phyloP scores from a whole-genome alignment of 768 basidiomycete species.

The Termitomyces sp. region DNA sequence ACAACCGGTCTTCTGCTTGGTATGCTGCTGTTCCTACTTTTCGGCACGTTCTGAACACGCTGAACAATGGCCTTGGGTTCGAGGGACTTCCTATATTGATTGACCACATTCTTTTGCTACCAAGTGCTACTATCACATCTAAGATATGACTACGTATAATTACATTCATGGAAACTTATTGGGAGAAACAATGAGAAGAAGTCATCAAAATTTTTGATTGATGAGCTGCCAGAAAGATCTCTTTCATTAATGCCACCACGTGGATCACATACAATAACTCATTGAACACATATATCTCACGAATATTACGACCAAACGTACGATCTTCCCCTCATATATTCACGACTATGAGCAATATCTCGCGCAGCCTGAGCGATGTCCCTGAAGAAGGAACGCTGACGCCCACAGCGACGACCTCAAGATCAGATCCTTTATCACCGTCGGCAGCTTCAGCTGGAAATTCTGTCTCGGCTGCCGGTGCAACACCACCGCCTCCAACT shows the following conservation, averaged over 20 bases:
- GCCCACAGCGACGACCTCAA: conserved; percentile 10
- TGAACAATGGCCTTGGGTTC: background rate
- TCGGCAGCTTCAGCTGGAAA: background rate
- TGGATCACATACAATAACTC: background rate
- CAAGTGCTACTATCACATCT: background rate
- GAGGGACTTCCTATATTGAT: background rate
- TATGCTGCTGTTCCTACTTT: background rate
- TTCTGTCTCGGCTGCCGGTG: conserved; percentile 7
- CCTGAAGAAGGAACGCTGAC: conserved; percentile 25
- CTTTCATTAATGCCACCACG: background rate
- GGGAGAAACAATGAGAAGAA: too few relatives aligned
- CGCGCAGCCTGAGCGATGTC: conserved; percentile 26
- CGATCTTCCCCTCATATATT: background rate
- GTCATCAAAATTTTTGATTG: too few relatives aligned
- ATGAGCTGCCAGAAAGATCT: background rate
- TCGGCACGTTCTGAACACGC: background rate
- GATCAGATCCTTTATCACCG: conserved; percentile 2
- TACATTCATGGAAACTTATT: too few relatives aligned
- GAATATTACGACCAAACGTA: background rate
- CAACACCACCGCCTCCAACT: conserved; percentile 9
- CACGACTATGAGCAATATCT: conserved; percentile 18
- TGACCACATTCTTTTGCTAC: background rate
- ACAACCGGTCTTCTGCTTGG: background rate
- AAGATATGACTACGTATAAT: too few relatives aligned
- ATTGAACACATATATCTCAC: background rate